phyloP scores from a whole-genome alignment of 805 yeast species.

The Myxozyma neotropica region DNA sequence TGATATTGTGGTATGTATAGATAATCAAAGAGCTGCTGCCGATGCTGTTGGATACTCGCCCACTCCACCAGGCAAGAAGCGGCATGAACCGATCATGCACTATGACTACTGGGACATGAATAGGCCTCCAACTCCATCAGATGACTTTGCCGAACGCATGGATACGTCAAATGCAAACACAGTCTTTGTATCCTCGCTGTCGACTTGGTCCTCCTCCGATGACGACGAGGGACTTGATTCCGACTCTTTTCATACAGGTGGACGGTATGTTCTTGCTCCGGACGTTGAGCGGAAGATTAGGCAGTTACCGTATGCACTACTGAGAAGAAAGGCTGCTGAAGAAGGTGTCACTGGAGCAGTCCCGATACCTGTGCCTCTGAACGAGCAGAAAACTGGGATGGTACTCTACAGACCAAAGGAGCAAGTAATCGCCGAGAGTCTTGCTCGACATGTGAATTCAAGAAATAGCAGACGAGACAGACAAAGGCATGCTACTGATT shows the following conservation, averaged over 20 bases:
- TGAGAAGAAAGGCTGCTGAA: constrained; percentile 9
- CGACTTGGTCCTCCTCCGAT: constrained; percentile 10
- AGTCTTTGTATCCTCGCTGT: constrained; percentile 27
- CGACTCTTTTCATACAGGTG: background rate
- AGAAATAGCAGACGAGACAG: background rate
- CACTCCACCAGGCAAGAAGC: constrained; percentile 15
- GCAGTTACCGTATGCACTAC: constrained; percentile 25
- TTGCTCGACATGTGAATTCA: constrained; percentile 22
- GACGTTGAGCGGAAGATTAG: constrained; percentile 27
- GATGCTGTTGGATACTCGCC: constrained; percentile 6
- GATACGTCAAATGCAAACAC: constrained; percentile 29
- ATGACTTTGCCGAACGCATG: constrained; percentile 21
- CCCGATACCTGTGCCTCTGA: constrained; percentile 4
- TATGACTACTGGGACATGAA: constrained; percentile 32
- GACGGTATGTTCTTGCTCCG: constrained; percentile 18
- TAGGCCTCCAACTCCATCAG: background rate
- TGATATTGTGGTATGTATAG: background rate
- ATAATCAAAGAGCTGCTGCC: background rate
- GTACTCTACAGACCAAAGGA: constrained; percentile 30
- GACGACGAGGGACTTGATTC: constrained; percentile 10
- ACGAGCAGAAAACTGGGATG: constrained; percentile 14
- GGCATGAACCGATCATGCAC: constrained; percentile 18
- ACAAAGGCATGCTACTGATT: background rate
- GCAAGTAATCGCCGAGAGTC: constrained; percentile 29
- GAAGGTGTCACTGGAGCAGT: constrained; percentile 4